Base-by-base conservation (phyloP, 345 rosid species). In the Citrus unshiu region DNA sequence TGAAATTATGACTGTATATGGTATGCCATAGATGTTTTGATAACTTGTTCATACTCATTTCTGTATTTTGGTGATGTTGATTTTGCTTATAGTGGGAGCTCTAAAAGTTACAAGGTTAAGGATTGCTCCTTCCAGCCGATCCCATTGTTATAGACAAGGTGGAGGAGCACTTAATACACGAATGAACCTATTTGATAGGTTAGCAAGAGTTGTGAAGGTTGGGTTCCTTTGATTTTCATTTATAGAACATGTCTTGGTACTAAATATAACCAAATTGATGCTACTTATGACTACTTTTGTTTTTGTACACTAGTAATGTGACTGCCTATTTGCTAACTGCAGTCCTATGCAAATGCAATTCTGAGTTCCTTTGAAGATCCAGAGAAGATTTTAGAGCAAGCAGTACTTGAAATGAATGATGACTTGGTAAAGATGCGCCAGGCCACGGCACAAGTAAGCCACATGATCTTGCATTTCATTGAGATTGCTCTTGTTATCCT, bases 341-440 rank as follows among this genome's bases (percentile, higher is more conserved):
- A 92, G 95, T 92, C 97, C 19, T 92, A 92, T 87, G 95, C 95
- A 80, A 91, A 92, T 89, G 82, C 90, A 51, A 46, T 92, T 77
- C 14, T 92, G 73, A 92, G 89, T 85, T 61, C 93, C 70, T 88
- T 91, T 72, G 97, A 92, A 81, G 94, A 91, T 77, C 97, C 97
- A 7, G 97, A 92, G 87, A 92, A 92, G 71, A 90, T 92, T 73
- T 86, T 92, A 73, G 97, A 92, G 56, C 95, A 92, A 83, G 66
- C 97, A 9, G 94, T 91, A 35, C 87, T 92, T 70, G 97, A 92
- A 82, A 92, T 92, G 97, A 92, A 89, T 77, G 92, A 87, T 78
- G 97, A 92, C 87, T 82, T 92, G 87, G 83, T 87, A 68, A 92
- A 92, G 83, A 91, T 92, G 97, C 89, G 97, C 64, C 97, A 92